Base-by-base conservation (phyloP, 2,329 filamentous ascomycete genomes). In the Calonectria pseudoreteaudii region DNA sequence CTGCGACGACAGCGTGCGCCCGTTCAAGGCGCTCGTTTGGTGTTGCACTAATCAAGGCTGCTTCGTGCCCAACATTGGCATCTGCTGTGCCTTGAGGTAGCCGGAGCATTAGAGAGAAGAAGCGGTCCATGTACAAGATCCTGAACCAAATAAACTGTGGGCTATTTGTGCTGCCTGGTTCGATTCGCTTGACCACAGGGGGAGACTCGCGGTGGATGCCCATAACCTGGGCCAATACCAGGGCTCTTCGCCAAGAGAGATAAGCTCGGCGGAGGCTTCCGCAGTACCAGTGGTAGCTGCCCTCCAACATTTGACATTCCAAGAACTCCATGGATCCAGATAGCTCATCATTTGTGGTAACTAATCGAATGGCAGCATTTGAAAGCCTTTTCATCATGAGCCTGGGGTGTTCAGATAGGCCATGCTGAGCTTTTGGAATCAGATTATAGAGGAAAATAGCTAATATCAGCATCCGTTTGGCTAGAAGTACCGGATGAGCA, bases 221-320 rank as follows among this genome's bases (percentile, higher is more conserved):
- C 80, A 88, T 83, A 38, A 86, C 70, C 74, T 88, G 86, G 0
- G 85, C 87, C 3, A 85, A 71, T 0, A 72, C 75, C 76, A 87
- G 81, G 0, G 86, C 86, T 58, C 85, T 80, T 4, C 86, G 83
- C 28, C 78, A 75, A 0, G 82, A 79, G 8, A 85, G 52, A 86
- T 85, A 88, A 0, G 82, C 81, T 6, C 81, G 81, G 14, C 85
- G 82, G n/a, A 87, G 80, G 66, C 85, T 86, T 0, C 87, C 86
- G 28, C 66, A 34, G 41, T 86, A 85, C 9, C 74, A 73, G 8
- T 87, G 78, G 71, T 82, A 88, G 9, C 83, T 66, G 10, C 79
- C 79, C 72, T 88, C 86, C 0, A 88, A 72, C 68, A 88, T 81
- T 34, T 88, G 80, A 73, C 85, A 87, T 30, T 85, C 82, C 11